phyloP scores from a whole-genome alignment of 352 stramenopile genomes.

The Phytopythium litorale region DNA sequence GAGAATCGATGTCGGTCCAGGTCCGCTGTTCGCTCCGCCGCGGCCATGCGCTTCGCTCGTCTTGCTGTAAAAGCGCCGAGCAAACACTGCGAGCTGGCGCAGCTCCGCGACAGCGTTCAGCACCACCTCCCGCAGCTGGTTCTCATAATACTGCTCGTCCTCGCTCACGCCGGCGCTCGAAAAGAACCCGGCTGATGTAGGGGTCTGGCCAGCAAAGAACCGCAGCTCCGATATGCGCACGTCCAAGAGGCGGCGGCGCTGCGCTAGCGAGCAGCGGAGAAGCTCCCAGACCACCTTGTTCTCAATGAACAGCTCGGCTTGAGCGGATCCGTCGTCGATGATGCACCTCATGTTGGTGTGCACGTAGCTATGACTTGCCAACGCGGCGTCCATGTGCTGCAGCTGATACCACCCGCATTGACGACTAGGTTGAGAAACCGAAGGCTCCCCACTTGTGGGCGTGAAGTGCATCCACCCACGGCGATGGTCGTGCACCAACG shows the following conservation, averaged over 20 bases:
- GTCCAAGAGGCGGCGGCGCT: conserved; percentile 45
- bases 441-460: not conserved
- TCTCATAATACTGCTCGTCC: conserved; percentile 59
- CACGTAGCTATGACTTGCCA: conserved; percentile 37
- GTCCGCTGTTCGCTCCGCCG: not conserved
- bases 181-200: conserved; percentile 19
- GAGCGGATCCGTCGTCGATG: conserved; percentile 72
- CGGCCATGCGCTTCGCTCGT: not conserved
- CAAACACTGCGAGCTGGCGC: conserved; percentile 42
- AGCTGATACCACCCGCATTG: conserved; percentile 21
- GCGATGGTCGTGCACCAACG: conserved; percentile 37
- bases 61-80: conserved; percentile 59
- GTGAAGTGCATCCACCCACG: conserved; percentile 16
- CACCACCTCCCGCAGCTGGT: conserved; percentile 51
- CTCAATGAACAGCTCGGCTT: conserved; percentile 71
- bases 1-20: conserved; percentile 40
- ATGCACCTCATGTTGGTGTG: conserved; percentile 50
- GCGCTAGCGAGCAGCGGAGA: conserved; percentile 35
- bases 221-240: conserved; percentile 42
- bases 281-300: conserved; percentile 73
- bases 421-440: not conserved
- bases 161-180: conserved; percentile 18
- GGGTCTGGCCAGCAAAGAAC: conserved; percentile 47
- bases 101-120: conserved; percentile 17
- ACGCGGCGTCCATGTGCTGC: conserved; percentile 21